Percentiles rank a stretch among this genome's conserved stretches.
These are phyloP conservation scores for Trichomonas vaginalis DNA, from an alignment of 208 protist species.

Conservation along the genomic window DNA sequence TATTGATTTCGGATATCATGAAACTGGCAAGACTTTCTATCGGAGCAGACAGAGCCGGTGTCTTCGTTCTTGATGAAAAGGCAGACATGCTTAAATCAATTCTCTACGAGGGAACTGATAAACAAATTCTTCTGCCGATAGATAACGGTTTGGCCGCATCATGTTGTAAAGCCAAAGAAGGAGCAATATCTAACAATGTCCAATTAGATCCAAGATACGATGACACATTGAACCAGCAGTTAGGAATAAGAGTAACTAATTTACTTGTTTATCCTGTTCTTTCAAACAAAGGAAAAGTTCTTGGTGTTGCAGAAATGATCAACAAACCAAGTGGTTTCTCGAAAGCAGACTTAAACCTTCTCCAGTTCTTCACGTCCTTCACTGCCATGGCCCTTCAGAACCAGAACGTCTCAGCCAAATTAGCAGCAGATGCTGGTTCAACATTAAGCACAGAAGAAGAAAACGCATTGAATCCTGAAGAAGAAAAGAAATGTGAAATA, in stretches of 20 bases:
- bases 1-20: neutral
- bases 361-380: neutral
- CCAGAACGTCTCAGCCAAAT: no score
- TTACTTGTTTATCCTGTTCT: neutral
- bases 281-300: neutral
- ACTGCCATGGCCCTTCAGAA: neutral
- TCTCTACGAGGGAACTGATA: neutral
- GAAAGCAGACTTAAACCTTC: neutral
- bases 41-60: neutral
- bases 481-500: neutral
- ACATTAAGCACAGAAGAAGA: neutral
- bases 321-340: neutral
- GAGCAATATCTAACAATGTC: neutral
- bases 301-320: neutral
- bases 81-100: neutral
- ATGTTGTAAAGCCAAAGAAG: neutral
- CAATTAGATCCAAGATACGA: neutral
- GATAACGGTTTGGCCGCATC: neutral
- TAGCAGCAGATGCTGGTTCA: neutral
- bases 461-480: neutral
- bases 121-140: neutral
- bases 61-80: neutral
- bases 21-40: neutral
- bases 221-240: neutral
- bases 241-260: neutral